Conservation (phyloP, 1,284 basidiomycete species). For the Xerocomus amazonicus region DNA sequence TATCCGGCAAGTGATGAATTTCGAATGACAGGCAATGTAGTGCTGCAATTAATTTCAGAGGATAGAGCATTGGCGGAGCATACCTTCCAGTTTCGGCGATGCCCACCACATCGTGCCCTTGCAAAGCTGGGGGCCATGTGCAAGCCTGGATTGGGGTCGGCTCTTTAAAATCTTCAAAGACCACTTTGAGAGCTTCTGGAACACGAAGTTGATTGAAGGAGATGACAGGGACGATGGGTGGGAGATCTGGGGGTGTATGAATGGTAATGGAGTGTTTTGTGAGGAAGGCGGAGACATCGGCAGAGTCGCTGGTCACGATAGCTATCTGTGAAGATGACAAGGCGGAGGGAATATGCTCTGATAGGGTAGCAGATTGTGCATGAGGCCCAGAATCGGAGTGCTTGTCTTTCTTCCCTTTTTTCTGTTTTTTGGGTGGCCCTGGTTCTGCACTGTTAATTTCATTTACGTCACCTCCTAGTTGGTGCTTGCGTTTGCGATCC, state of each 20-base stretch:
- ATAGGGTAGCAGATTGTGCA: conserved; percentile 25
- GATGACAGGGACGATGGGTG: conserved; percentile 65
- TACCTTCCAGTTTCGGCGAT: conserved; percentile 96
- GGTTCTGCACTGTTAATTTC: conserved; percentile 7
- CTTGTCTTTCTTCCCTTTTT: conserved; percentile 31
- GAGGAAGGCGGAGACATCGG: conserved; percentile 63
- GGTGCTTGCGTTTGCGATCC: conserved; percentile 33
- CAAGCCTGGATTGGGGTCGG: conserved; percentile 97
- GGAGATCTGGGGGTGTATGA: conserved; percentile 45
- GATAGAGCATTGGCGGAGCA: conserved; percentile 7
- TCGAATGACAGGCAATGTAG: not conserved
- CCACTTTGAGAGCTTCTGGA: conserved; percentile 56
- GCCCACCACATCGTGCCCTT: conserved; percentile 86
- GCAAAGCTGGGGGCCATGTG: conserved; percentile 88
- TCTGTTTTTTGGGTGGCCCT: conserved; percentile 26
- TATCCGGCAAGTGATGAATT: conserved; percentile 30
- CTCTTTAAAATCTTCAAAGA: conserved; percentile 73
- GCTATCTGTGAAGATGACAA: conserved; percentile 7
- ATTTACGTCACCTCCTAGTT: conserved; percentile 9
- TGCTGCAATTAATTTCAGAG: not conserved
- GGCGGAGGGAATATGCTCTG: not conserved
- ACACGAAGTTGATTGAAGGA: conserved; percentile 76
- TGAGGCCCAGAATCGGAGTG: conserved; percentile 5
- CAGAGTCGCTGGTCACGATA: conserved; percentile 26
- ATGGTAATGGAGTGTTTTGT: conserved; percentile 74